A percentile compares a stretch with the other conserved stretches of the same genome.
Evolutionary conservation across 2,329 filamentous ascomycete species (phyloP).

Genomic region (Blastomyces parvus): DNA sequence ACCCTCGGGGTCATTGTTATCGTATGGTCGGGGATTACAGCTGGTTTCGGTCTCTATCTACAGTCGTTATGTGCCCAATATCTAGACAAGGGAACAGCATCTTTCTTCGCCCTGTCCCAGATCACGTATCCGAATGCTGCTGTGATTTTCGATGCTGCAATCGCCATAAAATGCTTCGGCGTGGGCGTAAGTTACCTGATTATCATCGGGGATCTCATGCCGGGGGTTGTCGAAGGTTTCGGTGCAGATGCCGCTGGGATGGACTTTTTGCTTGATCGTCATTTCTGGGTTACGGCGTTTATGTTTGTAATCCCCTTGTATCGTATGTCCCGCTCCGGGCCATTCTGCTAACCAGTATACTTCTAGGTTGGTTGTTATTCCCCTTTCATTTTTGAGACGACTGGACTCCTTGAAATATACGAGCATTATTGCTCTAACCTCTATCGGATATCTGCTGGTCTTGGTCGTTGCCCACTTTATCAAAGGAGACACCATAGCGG

Average conservation of each 20-base stretch:
- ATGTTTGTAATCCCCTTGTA: constrained; percentile 49
- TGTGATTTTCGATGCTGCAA: constrained; percentile 89
- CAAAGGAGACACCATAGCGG: constrained; percentile 62
- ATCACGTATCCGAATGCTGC: constrained; percentile 94
- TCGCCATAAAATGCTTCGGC: constrained; percentile 95
- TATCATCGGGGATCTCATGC: constrained; percentile 98
- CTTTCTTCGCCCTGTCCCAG: constrained; percentile 94
- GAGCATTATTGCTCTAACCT: constrained; percentile 78
- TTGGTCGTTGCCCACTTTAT: constrained; percentile 88
- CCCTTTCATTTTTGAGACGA: constrained; percentile 79
- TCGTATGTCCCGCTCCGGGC: not conserved
- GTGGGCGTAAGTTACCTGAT: constrained; percentile 97
- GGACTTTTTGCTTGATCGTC: constrained; percentile 72
- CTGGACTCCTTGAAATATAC: constrained; percentile 97
- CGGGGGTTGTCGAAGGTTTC: constrained; percentile 80
- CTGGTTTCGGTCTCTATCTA: constrained; percentile 88
- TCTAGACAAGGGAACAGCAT: constrained; percentile 75
- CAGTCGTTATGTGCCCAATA: constrained; percentile 90
- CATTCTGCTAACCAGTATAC: constrained; percentile 6
- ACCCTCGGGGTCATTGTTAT: constrained; percentile 74
- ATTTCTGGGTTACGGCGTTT: constrained; percentile 97
- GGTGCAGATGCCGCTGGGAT: constrained; percentile 52
- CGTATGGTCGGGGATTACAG: constrained; percentile 78
- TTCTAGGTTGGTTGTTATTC: constrained; percentile 74
- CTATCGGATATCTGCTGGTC: constrained; percentile 88